These are phyloP conservation scores for Centaurea solstitialis DNA, from an alignment of 129 eudicot species.

Conservation along the genomic window DNA sequence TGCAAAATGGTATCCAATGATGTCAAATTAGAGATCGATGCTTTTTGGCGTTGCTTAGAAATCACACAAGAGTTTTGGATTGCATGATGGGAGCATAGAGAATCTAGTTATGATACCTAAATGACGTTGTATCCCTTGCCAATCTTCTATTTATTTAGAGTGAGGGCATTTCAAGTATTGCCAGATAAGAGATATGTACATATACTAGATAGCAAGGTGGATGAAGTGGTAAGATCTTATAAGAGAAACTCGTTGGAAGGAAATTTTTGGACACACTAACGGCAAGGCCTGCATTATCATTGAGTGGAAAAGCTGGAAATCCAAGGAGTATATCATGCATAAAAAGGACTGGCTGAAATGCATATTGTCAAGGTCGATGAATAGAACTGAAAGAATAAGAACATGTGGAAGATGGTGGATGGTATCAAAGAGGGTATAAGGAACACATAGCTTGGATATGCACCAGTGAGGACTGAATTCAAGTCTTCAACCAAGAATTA, in stretches of 20 bases:
- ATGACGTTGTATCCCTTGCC: neutral
- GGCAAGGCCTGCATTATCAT: neutral
- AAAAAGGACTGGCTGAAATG: neutral
- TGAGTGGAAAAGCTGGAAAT: neutral
- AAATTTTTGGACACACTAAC: neutral
- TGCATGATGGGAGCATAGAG: neutral
- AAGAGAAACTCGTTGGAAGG: neutral
- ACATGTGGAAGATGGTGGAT: conserved; percentile 1
- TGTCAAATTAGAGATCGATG: neutral
- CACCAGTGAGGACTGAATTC: neutral
- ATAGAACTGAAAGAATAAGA: neutral
- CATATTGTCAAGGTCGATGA: conserved; percentile 7
- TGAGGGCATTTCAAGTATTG: neutral
- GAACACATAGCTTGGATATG: neutral
- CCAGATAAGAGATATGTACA: neutral
- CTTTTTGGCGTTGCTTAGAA: neutral
- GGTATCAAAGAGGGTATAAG: neutral
- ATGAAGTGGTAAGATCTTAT: conserved; percentile 5
- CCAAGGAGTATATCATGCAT: neutral
- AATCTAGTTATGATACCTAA: conserved; percentile 13
- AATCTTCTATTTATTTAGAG: conserved; percentile 2
- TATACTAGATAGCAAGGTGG: conserved; percentile 17
- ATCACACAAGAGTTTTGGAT: neutral
- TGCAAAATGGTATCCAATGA: neutral
- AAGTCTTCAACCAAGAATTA: neutral